phyloP scores from a whole-genome alignment of 495 filamentous ascomycete genomes.

The Aspergillus ostianus region DNA sequence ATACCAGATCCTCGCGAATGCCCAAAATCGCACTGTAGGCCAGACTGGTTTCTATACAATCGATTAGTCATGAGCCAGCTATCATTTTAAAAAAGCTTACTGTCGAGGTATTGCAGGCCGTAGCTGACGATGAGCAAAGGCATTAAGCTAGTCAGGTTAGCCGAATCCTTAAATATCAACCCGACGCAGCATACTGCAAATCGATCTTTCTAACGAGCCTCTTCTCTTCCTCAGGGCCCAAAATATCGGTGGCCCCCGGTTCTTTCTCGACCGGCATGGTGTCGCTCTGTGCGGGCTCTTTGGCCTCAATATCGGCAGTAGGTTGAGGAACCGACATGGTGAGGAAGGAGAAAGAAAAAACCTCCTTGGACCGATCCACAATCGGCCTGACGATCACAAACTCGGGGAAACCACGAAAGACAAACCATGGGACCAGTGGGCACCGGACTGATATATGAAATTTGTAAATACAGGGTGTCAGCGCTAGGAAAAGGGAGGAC shows the following conservation, averaged over 20 bases:
- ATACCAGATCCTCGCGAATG: constrained; percentile 39
- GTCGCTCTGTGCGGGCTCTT: neutral
- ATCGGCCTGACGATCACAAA: neutral
- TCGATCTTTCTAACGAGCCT: constrained; percentile 17
- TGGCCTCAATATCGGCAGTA: neutral
- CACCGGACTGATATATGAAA: neutral
- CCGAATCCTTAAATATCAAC: neutral
- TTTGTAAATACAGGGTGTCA: neutral
- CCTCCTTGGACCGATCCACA: neutral
- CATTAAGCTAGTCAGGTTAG: constrained; percentile 12
- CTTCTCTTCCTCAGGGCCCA: constrained; percentile 13
- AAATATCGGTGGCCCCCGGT: neutral
- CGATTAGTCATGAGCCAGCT: neutral
- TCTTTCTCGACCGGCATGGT: constrained; percentile 3
- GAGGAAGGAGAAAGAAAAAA: neutral
- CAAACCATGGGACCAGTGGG: neutral
- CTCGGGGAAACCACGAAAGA: neutral
- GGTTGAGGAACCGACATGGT: neutral
- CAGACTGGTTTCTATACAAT: constrained; percentile 37
- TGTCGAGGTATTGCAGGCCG: constrained; percentile 19
- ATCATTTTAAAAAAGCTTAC: constrained; percentile 4
- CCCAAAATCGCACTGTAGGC: constrained; percentile 51
- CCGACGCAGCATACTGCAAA: constrained; percentile 6
- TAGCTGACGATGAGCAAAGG: constrained; percentile 18
- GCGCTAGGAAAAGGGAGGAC: neutral